A percentile compares a stretch with the other conserved stretches of the same genome.
phyloP scores from a whole-genome alignment of 257 asterid genomes.

The Rubia yunnanensis region DNA sequence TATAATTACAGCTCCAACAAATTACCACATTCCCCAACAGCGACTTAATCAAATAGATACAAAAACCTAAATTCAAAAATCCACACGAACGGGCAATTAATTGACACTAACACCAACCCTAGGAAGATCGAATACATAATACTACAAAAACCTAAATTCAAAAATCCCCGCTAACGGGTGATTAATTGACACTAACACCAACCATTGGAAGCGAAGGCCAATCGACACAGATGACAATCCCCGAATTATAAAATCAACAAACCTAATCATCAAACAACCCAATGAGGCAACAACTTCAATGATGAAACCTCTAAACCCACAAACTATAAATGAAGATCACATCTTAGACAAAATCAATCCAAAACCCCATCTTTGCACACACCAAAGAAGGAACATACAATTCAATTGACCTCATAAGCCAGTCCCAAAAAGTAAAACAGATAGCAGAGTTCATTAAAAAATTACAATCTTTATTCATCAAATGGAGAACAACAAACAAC shows the following conservation, averaged over 20 bases:
- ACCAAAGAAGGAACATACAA: neutral
- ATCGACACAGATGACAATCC: neutral
- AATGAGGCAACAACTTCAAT: neutral
- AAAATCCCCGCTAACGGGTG: neutral
- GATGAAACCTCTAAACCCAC: neutral
- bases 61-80: neutral
- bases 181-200: neutral
- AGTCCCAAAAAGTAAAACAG: neutral
- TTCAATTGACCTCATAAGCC: neutral
- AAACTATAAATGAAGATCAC: neutral
- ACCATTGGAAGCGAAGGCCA: neutral
- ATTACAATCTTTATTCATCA: too few relatives aligned
- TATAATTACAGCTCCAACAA: too few relatives aligned
- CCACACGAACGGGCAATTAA: neutral
- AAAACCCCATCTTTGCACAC: slow-evolving; percentile 1
- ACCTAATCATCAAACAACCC: neutral
- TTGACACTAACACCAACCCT: neutral
- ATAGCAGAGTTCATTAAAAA: too few relatives aligned
- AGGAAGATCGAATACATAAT: neutral
- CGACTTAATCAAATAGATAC: neutral
- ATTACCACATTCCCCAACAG: neutral
- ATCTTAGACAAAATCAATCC: neutral
- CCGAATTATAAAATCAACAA: neutral
- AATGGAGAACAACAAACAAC: too few relatives aligned
- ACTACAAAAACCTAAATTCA: neutral